Percentiles rank a stretch among this genome's conserved stretches.
Evolutionary conservation across 305 asterid species (phyloP).

Genomic region (Fraxinus baroniana): DNA sequence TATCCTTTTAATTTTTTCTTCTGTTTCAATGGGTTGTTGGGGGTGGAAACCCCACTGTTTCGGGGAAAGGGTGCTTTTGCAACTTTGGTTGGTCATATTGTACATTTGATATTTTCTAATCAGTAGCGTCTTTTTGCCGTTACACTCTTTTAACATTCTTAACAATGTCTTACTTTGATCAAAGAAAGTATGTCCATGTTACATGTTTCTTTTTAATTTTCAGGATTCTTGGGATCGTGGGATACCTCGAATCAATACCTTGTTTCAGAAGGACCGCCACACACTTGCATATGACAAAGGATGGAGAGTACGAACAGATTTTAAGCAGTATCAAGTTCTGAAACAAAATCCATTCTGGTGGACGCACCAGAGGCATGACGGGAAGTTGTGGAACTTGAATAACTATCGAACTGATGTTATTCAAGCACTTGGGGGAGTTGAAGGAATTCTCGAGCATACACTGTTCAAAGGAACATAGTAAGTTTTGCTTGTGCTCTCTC

Average conservation of each 20-base stretch:
- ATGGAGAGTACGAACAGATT: constrained; percentile 98
- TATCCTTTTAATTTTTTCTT: background rate
- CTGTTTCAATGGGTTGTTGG: background rate
- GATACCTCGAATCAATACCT: constrained; percentile 91
- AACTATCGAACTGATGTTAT: constrained; percentile 96
- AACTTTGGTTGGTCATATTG: background rate
- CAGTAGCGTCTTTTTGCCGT: background rate
- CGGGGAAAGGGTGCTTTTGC: background rate
- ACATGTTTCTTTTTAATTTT: constrained; percentile 15
- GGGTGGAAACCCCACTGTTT: background rate
- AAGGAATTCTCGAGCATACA: constrained; percentile 98
- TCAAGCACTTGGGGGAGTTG: constrained; percentile 99
- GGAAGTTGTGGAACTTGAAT: constrained; percentile 96
- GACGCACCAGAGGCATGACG: constrained; percentile 99
- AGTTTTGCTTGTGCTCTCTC: constrained; percentile 24
- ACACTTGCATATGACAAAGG: constrained; percentile 99
- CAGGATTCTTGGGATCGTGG: constrained; percentile 99
- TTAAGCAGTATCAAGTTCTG: constrained; percentile 97
- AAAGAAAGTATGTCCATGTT: background rate
- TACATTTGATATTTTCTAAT: background rate
- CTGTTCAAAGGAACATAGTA: constrained; percentile 98
- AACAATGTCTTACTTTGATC: background rate
- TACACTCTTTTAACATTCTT: background rate
- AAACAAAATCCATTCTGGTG: constrained; percentile 99
- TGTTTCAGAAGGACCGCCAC: constrained; percentile 97